phyloP scores from a whole-genome alignment of 2,329 filamentous ascomycete genomes.

The Paraconiothyrium sp. region DNA sequence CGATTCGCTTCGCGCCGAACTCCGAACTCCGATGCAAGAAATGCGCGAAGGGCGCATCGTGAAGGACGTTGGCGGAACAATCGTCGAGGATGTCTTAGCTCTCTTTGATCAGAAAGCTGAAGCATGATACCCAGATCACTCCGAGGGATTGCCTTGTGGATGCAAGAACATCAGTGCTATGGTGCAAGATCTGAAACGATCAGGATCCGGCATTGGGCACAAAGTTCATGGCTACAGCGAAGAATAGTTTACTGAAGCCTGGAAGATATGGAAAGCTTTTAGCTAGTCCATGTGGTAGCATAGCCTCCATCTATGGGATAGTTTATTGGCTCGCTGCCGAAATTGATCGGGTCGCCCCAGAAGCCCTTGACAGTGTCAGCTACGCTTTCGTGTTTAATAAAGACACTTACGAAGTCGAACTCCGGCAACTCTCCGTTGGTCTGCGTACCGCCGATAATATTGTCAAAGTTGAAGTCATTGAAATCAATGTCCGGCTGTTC shows the following conservation, averaged over 20 bases:
- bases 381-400: background rate
- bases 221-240: background rate
- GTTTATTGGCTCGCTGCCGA: constrained; percentile 37
- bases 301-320: constrained; percentile 20
- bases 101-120: background rate
- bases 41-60: background rate
- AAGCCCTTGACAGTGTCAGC: constrained; percentile 40
- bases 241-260: background rate
- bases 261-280: background rate
- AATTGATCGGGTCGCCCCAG: constrained; percentile 50
- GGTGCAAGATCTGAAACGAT: background rate
- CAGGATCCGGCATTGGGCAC: background rate
- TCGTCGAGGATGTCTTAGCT: background rate
- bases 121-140: background rate
- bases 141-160: background rate
- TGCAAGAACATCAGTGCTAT: background rate
- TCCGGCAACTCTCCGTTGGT: constrained; percentile 40
- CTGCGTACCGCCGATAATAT: constrained; percentile 40
- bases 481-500: constrained; percentile 33
- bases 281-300: constrained; percentile 3
- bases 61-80: background rate
- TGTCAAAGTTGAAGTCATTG: constrained; percentile 48
- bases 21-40: constrained; percentile 7
- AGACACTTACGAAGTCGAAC: constrained; percentile 48
- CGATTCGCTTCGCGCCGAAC: background rate